Conservation (phyloP, 1,139 yeast genomes). For the Protomyces arabidopsidicola region DNA sequence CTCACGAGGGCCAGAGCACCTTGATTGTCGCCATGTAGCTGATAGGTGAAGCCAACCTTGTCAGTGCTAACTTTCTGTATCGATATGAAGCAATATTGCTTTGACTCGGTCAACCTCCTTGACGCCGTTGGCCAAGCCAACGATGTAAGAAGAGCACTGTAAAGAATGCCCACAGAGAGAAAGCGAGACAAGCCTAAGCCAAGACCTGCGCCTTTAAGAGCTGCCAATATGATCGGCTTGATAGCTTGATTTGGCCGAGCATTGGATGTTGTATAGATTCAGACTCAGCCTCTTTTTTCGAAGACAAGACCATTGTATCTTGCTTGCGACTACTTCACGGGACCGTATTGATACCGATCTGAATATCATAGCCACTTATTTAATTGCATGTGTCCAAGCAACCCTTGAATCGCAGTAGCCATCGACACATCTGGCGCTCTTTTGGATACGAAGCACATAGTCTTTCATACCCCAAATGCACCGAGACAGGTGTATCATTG, state of each 20-base stretch:
- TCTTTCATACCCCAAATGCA: conserved; percentile 17
- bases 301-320: too few species aligned
- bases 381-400: too few species aligned
- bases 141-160: neutral
- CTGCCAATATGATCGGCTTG: neutral
- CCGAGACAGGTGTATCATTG: conserved; percentile 25
- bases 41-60: neutral
- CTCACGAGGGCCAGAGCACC: conserved; percentile 30
- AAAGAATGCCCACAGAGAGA: neutral
- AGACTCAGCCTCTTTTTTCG: conserved; percentile 1
- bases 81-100: neutral
- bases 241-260: neutral
- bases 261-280: neutral
- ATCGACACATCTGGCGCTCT: too few species aligned
- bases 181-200: neutral
- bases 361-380: too few species aligned
- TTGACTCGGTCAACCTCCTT: conserved; percentile 1
- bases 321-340: too few species aligned
- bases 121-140: neutral
- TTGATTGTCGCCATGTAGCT: conserved; percentile 32
- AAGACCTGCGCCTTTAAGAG: neutral
- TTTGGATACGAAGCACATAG: too few species aligned
- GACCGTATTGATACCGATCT: too few species aligned
- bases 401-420: too few species aligned
- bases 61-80: neutral